These are phyloP conservation scores for Cytospora piceae DNA, from an alignment of 2,329 filamentous ascomycete genomes.

Conservation along the genomic window DNA sequence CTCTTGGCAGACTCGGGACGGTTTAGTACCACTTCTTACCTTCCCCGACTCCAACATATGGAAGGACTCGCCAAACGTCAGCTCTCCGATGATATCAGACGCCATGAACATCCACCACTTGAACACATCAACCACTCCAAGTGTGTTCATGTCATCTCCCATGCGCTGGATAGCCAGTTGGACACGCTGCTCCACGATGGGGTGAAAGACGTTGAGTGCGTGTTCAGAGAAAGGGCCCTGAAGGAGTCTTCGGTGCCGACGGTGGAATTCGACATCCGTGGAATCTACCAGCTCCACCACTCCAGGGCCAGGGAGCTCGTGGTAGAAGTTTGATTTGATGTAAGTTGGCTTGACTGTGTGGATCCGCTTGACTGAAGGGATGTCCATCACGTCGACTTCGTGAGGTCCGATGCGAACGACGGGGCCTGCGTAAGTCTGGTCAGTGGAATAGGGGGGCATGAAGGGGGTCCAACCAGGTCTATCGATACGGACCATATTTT, in stretches of 20 bases:
- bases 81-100: conserved; percentile 57
- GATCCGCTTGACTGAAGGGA: conserved; percentile 34
- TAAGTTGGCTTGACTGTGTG: conserved; percentile 39
- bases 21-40: conserved; percentile 37
- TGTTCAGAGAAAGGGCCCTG: conserved; percentile 45
- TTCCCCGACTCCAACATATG: conserved; percentile 53
- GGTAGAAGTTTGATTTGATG: conserved; percentile 35
- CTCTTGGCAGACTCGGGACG: no score
- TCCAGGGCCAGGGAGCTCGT: conserved; percentile 18
- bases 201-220: conserved; percentile 39
- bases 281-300: conserved; percentile 46
- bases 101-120: conserved; percentile 59
- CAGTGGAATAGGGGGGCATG: not conserved
- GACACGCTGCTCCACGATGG: conserved; percentile 42
- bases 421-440: conserved; percentile 27
- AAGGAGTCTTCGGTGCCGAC: conserved; percentile 46
- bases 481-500: conserved; percentile 32
- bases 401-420: conserved; percentile 36
- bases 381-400: conserved; percentile 36
- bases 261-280: conserved; percentile 44
- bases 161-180: conserved; percentile 49
- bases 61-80: conserved; percentile 61
- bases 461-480: not conserved
- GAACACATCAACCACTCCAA: conserved; percentile 48
- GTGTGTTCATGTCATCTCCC: conserved; percentile 44